phyloP scores from a whole-genome alignment of 305 asterid species.

The Fraxinus sp. region DNA sequence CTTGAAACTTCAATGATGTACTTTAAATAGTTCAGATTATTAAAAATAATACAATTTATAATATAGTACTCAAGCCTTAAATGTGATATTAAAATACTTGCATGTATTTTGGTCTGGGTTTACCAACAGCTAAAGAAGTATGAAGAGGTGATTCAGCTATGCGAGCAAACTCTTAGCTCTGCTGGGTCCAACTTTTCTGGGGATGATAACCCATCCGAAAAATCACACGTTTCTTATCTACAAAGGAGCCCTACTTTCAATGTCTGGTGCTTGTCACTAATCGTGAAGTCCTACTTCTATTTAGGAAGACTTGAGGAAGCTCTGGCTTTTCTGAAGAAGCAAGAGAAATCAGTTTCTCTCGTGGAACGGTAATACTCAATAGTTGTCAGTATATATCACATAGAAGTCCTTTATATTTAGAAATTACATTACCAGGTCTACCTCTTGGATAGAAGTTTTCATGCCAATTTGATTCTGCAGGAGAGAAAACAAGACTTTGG shows the following conservation, averaged over 20 bases:
- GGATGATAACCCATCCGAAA: constrained; percentile 34
- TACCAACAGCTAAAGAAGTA: constrained; percentile 69
- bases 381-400: constrained; percentile 18
- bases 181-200: constrained; percentile 45
- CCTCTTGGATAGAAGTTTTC: constrained; percentile 26
- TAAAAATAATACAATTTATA: background rate
- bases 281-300: constrained; percentile 68
- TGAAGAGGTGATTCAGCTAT: constrained; percentile 74
- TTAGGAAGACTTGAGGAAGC: constrained; percentile 91
- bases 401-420: background rate
- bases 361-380: constrained; percentile 46
- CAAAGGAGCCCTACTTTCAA: constrained; percentile 53
- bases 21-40: constrained; percentile 2
- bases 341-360: constrained; percentile 52
- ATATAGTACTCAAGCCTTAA: constrained; percentile 8
- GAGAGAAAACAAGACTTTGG: constrained; percentile 47
- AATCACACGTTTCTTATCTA: constrained; percentile 41
- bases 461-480: constrained; percentile 38
- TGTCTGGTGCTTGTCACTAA: constrained; percentile 64
- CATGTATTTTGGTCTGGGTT: constrained; percentile 27
- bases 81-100: constrained; percentile 17
- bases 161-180: constrained; percentile 61
- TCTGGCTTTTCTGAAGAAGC: constrained; percentile 64
- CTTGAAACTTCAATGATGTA: constrained; percentile 21
- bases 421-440: background rate